Percentiles rank a stretch among this genome's conserved stretches.
These are phyloP conservation scores for Phytophthora chlamydospora DNA, from an alignment of 352 stramenopile species.

Conservation along the genomic window DNA sequence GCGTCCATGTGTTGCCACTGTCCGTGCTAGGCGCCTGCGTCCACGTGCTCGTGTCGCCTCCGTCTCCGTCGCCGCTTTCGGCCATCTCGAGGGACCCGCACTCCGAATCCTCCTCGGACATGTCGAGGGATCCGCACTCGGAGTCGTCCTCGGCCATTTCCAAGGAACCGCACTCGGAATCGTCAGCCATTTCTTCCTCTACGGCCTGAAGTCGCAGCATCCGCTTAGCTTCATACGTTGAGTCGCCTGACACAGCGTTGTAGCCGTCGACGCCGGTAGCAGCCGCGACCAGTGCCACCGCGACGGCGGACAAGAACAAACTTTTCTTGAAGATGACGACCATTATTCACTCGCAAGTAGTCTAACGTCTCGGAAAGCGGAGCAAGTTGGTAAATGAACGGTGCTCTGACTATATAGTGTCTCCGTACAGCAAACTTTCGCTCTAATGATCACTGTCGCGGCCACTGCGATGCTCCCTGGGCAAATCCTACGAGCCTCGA, in stretches of 20 bases:
- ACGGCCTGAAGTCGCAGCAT: slow-evolving; percentile 25
- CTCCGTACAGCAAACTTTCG: not conserved
- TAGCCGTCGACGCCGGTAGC: slow-evolving; percentile 28
- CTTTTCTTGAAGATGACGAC: slow-evolving; percentile 36
- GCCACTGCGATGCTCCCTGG: slow-evolving; percentile 7
- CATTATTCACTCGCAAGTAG: slow-evolving; percentile 21
- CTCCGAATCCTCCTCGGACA: slow-evolving; percentile 24
- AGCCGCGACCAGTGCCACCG: slow-evolving; percentile 20
- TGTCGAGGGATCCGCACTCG: slow-evolving; percentile 23
- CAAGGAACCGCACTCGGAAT: slow-evolving; percentile 33
- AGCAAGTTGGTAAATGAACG: slow-evolving; percentile 38
- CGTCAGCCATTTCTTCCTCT: slow-evolving; percentile 31
- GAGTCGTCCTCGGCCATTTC: slow-evolving; percentile 28
- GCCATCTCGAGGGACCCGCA: slow-evolving; percentile 32
- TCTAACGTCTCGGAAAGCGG: slow-evolving; percentile 11
- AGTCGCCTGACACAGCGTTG: slow-evolving; percentile 13
- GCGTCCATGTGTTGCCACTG: slow-evolving; percentile 11
- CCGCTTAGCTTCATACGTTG: slow-evolving; percentile 28
- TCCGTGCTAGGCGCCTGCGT: not conserved
- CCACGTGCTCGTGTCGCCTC: slow-evolving; percentile 1
- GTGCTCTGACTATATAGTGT: not conserved
- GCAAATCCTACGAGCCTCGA: slow-evolving; percentile 18
- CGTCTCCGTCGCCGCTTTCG: not conserved
- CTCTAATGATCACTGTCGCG: slow-evolving; percentile 14
- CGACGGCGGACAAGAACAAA: slow-evolving; percentile 34